Evolutionary conservation across 1,139 yeast genomes (phyloP), one percentile per base, ranked within the genome.

Genomic region (Wickerhamomyces sp.): DNA sequence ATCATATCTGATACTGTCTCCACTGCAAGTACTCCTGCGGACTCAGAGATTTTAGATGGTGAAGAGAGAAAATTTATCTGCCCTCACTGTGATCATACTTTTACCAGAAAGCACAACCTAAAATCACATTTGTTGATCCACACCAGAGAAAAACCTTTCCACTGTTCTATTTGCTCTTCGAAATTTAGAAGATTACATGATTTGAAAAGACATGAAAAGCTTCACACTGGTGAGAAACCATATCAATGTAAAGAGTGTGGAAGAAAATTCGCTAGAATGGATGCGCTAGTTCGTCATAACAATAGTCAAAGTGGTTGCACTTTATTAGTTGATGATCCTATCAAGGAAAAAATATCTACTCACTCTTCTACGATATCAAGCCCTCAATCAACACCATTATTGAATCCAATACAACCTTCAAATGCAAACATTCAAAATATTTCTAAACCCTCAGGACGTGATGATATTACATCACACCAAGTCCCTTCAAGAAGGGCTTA

Each of bases 141-240:
- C 57, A 74, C 86, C 12, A 71, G 75, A 35, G 70, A 72, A 43
- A 81, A 78, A 56, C 89, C 90, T 2, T 87, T 75, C 60, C 63
- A 66, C 20, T 86, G 95, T 59, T 52, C 72, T n/a, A 71, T 74
- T 14, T 86, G 95, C 54, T 66, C 72, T 41, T 65, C 75, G 37
- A 73, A 70, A 49, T 86, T 86, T 56, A 70, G 94, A 44, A 68
- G 95, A 31, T 72, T 78, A 28, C 92, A 85, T 57, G 95, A 86
- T 58, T 67, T 85, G 50, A 82, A 79, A 55, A 68, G 95, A 33
- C 95, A 86, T 55, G 76, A 76, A 47, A 81, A 81, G 57, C 67
- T 81, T 27, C 95, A 86, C 55, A 76, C 89, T 0, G 92, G 92
- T 29, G 88, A 78, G 49, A 79, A 76, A 56, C 90, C 92, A 2